phyloP scores from a whole-genome alignment of 23 red algal genomes.

The Agarophyton chilense region DNA sequence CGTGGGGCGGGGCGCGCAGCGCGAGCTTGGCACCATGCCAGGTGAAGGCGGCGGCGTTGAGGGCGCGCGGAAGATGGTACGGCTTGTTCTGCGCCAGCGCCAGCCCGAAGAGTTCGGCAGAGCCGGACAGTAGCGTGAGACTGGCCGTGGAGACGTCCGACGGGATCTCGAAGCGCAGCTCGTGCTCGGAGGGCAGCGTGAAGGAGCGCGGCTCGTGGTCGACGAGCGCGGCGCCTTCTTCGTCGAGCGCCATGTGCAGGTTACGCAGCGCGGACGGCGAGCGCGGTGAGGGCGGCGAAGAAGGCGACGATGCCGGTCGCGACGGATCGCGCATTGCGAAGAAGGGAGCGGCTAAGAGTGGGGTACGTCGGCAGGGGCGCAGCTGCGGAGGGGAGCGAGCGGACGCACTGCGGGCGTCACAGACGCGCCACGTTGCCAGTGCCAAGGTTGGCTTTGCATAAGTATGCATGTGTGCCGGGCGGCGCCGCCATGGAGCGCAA shows the following conservation, averaged over 20 bases:
- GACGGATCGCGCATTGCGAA: too few species aligned
- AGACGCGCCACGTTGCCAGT: neutral
- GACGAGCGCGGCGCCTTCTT: neutral
- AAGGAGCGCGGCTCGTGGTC: conserved; percentile 8
- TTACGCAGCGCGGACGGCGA: conserved; percentile 63
- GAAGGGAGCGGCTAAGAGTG: too few species aligned
- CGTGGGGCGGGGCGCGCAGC: conserved; percentile 45
- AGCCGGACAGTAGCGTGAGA: conserved; percentile 71
- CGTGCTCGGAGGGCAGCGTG: conserved; percentile 45
- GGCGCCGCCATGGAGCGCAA: neutral
- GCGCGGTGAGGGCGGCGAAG: neutral
- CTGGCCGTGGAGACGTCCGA: conserved; percentile 30
- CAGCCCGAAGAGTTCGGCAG: conserved; percentile 87
- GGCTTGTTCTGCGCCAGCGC: conserved; percentile 72
- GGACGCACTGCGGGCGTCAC: too few species aligned
- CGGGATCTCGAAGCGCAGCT: conserved; percentile 92
- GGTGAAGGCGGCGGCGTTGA: conserved; percentile 84
- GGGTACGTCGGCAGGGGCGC: neutral
- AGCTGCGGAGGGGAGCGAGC: too few species aligned
- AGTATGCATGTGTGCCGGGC: neutral
- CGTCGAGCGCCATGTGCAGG: conserved; percentile 16
- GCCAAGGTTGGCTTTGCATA: too few species aligned
- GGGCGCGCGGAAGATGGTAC: conserved; percentile 39
- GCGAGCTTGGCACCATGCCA: conserved; percentile 87
- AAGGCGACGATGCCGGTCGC: too few species aligned